Evolutionary conservation across 352 stramenopile genomes (phyloP).

Genomic region (Phytophthora meadii): DNA sequence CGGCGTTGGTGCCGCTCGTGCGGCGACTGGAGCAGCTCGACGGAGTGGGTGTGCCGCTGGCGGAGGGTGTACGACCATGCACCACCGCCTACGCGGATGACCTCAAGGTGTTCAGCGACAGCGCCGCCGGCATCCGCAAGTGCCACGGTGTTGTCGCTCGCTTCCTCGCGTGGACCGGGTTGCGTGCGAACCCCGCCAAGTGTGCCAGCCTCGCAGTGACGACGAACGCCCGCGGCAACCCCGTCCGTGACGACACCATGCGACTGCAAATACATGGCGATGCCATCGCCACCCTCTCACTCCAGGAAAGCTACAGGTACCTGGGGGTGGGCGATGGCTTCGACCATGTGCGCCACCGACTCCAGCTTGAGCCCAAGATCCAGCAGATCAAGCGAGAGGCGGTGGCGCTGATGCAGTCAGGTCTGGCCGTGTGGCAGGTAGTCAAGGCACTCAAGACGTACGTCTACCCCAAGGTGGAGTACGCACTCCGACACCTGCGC

Average conservation of each 20-base stretch:
- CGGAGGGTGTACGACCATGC: neutral
- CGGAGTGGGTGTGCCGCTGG: slow-evolving; percentile 3
- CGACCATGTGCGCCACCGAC: slow-evolving; percentile 8
- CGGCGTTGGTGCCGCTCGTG: slow-evolving; percentile 13
- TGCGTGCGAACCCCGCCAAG: slow-evolving; percentile 16
- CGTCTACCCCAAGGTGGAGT: slow-evolving; percentile 18
- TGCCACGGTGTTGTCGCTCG: slow-evolving; percentile 2
- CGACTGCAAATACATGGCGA: neutral
- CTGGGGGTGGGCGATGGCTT: slow-evolving; percentile 23
- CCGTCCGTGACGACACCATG: slow-evolving; percentile 3
- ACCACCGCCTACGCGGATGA: slow-evolving; percentile 13
- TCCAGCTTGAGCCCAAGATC: slow-evolving; percentile 1
- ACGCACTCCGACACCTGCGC: slow-evolving; percentile 10
- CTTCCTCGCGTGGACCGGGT: slow-evolving; percentile 10
- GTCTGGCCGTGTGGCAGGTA: slow-evolving; percentile 3
- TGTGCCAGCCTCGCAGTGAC: slow-evolving; percentile 13
- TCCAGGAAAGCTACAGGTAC: slow-evolving; percentile 2
- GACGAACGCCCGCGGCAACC: slow-evolving; percentile 11
- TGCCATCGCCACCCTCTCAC: neutral
- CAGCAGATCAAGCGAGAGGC: slow-evolving; percentile 11
- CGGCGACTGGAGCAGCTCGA: slow-evolving; percentile 6
- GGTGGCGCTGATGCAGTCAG: slow-evolving; percentile 16
- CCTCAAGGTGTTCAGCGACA: slow-evolving; percentile 10
- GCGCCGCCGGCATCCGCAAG: slow-evolving; percentile 4
- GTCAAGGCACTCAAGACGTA: slow-evolving; percentile 23